Conservation (phyloP, 1,284 basidiomycete species). For the Cystobasidium slooffiae region DNA sequence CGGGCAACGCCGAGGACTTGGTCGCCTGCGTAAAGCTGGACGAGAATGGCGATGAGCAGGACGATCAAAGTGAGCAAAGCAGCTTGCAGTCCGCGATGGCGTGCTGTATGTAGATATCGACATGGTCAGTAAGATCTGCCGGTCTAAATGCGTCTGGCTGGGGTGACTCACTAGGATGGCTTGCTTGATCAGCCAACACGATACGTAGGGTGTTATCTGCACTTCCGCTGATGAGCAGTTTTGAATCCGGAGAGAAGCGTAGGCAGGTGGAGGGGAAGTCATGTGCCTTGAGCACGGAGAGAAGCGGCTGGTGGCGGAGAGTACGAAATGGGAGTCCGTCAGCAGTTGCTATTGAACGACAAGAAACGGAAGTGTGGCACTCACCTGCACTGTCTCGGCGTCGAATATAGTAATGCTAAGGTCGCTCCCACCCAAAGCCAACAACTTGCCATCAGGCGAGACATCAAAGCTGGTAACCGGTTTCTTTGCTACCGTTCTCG, state of each 20-base stretch:
- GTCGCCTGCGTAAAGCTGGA: slow-evolving; percentile 39
- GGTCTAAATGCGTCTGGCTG: neutral
- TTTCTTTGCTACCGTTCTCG: slow-evolving; percentile 67
- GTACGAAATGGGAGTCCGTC: neutral
- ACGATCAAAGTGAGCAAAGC: slow-evolving; percentile 27
- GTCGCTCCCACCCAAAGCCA: slow-evolving; percentile 89
- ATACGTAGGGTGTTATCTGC: slow-evolving; percentile 88
- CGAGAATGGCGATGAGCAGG: slow-evolving; percentile 37
- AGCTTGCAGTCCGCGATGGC: slow-evolving; percentile 10
- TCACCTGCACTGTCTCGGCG: slow-evolving; percentile 74
- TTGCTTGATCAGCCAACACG: slow-evolving; percentile 57
- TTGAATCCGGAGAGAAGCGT: slow-evolving; percentile 80
- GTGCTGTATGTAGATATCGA: neutral
- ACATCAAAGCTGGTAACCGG: slow-evolving; percentile 84
- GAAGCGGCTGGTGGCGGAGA: slow-evolving; percentile 67
- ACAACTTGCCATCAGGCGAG: slow-evolving; percentile 76
- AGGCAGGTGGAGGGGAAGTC: slow-evolving; percentile 91
- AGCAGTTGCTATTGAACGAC: neutral
- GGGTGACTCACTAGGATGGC: slow-evolving; percentile 15
- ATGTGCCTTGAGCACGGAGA: slow-evolving; percentile 89
- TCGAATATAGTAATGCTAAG: slow-evolving; percentile 84
- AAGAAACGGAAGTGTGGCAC: slow-evolving; percentile 52
- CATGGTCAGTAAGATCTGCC: neutral
- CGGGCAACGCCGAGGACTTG: slow-evolving; percentile 20
- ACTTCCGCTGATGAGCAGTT: slow-evolving; percentile 85